These are phyloP conservation scores for Lasiodiplodia sp. DNA, from an alignment of 2,329 filamentous ascomycete species.

Conservation along the genomic window DNA sequence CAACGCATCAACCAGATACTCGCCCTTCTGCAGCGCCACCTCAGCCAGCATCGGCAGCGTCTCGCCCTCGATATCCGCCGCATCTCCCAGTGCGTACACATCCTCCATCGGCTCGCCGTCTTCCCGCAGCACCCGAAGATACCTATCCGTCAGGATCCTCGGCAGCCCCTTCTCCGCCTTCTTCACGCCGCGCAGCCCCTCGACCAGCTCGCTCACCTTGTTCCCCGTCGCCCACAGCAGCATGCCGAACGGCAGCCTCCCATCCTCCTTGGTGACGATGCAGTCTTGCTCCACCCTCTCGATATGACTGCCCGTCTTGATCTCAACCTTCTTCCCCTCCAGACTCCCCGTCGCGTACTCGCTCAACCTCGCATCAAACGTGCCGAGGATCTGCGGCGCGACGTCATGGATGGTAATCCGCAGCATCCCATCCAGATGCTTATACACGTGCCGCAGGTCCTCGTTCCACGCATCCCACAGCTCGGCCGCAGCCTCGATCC, in stretches of 20 bases:
- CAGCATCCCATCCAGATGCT: slow-evolving; percentile 49
- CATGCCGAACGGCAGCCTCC: slow-evolving; percentile 47
- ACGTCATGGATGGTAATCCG: slow-evolving; percentile 56
- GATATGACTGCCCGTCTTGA: slow-evolving; percentile 50
- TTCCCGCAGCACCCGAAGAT: slow-evolving; percentile 40
- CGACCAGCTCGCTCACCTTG: slow-evolving; percentile 43
- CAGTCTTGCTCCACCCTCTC: slow-evolving; percentile 45
- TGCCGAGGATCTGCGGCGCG: slow-evolving; percentile 50
- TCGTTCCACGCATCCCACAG: slow-evolving; percentile 52
- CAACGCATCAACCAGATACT: slow-evolving; percentile 43
- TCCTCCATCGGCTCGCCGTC: slow-evolving; percentile 39
- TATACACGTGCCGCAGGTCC: slow-evolving; percentile 49
- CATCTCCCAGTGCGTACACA: slow-evolving; percentile 47
- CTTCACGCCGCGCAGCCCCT: slow-evolving; percentile 43
- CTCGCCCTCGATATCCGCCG: slow-evolving; percentile 48
- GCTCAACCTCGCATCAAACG: slow-evolving; percentile 51
- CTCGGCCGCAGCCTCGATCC: slow-evolving; percentile 54
- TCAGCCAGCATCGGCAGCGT: slow-evolving; percentile 47
- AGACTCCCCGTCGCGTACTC: slow-evolving; percentile 52
- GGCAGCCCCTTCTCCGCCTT: slow-evolving; percentile 44
- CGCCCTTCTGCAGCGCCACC: slow-evolving; percentile 49
- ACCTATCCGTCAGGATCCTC: slow-evolving; percentile 46
- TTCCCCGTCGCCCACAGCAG: slow-evolving; percentile 52
- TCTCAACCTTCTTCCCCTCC: slow-evolving; percentile 45
- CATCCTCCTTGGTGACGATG: slow-evolving; percentile 47